A percentile compares a stretch with the other conserved stretches of the same genome.
These are phyloP conservation scores for Coemansia sp. DNA, from an alignment of 192 early-diverging fungal species.

Conservation along the genomic window DNA sequence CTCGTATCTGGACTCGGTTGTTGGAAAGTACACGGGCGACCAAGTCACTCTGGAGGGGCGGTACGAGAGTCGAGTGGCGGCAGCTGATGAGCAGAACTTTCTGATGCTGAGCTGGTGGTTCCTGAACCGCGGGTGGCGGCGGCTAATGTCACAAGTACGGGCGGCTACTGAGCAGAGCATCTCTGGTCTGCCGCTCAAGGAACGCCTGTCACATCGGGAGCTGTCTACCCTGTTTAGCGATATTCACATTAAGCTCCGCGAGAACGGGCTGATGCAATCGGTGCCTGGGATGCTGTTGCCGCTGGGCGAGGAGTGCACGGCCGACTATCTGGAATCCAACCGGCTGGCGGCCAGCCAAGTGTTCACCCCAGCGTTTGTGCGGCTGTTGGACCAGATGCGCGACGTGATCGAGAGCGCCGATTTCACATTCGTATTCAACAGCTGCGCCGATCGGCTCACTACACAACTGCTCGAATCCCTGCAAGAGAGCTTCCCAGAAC, in stretches of 20 bases:
- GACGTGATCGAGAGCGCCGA: conserved; percentile 77
- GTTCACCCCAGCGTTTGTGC: conserved; percentile 65
- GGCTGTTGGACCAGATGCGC: conserved; percentile 81
- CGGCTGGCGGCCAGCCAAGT: conserved; percentile 42
- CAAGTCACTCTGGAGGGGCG: conserved; percentile 28
- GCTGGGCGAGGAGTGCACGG: conserved; percentile 31
- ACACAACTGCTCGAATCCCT: conserved; percentile 49
- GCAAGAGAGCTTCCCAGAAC: conserved; percentile 54
- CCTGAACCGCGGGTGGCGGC: conserved; percentile 82
- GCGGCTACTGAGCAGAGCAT: conserved; percentile 49
- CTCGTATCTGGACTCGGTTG: conserved; percentile 79
- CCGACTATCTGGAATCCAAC: conserved; percentile 43
- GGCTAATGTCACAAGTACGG: conserved; percentile 65
- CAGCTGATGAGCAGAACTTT: conserved; percentile 73
- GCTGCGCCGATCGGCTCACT: conserved; percentile 50
- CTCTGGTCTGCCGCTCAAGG: conserved; percentile 61
- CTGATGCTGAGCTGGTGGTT: conserved; percentile 91
- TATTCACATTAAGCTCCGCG: conserved; percentile 60
- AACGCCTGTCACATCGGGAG: conserved; percentile 62
- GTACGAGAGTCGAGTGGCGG: conserved; percentile 25
- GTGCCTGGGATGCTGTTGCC: conserved; percentile 36
- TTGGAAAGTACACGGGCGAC: conserved; percentile 33
- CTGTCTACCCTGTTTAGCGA: conserved; percentile 56
- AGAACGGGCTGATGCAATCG: conserved; percentile 30
- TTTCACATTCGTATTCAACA: conserved; percentile 43